phyloP scores from a whole-genome alignment of 768 basidiomycete species.

The Trametes cubensis region DNA sequence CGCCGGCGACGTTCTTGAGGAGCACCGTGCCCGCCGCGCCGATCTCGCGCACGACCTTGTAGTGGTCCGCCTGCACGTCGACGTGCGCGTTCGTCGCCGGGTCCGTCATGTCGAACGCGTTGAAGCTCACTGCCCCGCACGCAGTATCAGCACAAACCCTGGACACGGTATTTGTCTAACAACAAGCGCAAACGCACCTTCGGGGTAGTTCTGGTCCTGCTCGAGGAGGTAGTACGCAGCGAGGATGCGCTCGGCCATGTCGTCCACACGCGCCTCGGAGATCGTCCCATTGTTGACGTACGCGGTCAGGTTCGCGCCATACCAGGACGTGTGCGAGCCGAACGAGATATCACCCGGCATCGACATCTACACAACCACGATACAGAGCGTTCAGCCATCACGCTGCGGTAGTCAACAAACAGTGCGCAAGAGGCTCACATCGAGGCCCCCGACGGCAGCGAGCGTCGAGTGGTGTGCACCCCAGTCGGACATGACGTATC shows the following conservation, averaged over 20 bases:
- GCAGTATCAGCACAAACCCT: slow-evolving; percentile 1
- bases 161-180: no score
- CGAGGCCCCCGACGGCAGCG: slow-evolving; percentile 60
- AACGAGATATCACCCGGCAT: slow-evolving; percentile 68
- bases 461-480: slow-evolving; percentile 63
- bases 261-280: slow-evolving; percentile 62
- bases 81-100: slow-evolving; percentile 59
- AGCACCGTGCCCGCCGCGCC: slow-evolving; percentile 75
- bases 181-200: slow-evolving; percentile 20
- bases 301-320: slow-evolving; percentile 66
- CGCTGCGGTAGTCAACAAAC: no score
- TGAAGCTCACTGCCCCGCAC: slow-evolving; percentile 56
- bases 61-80: slow-evolving; percentile 73
- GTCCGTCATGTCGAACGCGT: slow-evolving; percentile 58
- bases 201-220: slow-evolving; percentile 69
- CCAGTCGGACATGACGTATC: slow-evolving; percentile 81
- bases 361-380: slow-evolving; percentile 52
- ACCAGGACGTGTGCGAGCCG: slow-evolving; percentile 56
- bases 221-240: slow-evolving; percentile 69
- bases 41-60: slow-evolving; percentile 66
- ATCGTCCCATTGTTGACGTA: slow-evolving; percentile 76
- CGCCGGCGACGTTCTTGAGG: slow-evolving; percentile 66
- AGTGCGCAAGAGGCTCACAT: slow-evolving; percentile 45
- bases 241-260: slow-evolving; percentile 83
- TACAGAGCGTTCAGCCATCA: neutral